Evolutionary conservation across 768 basidiomycete species (phyloP), one percentile per base, ranked within the genome.

Genomic region (Amanita rubescens): DNA sequence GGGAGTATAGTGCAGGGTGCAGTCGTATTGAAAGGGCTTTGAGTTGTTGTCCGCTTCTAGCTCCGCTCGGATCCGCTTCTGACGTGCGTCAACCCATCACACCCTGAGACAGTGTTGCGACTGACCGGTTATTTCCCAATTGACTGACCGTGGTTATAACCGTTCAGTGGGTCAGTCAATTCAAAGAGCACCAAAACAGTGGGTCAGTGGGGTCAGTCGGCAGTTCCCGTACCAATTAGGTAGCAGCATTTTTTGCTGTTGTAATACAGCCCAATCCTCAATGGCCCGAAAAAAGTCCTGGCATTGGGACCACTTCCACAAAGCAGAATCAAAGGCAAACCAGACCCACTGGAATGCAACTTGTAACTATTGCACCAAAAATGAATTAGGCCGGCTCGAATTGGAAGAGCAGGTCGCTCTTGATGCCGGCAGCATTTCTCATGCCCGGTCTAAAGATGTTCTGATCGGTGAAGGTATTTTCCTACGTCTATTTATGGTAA

Each of bases 291-390:
- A 24, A 30, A 30, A 41, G 15, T 32, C 34, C 39, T 54, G 52
- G 52, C 39, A 53, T 25, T 57, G 42, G 52, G 39, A 49, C 37
- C 44, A 54, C 44, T 57, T 54, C 17, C 43, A 57, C 35, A 48
- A 55, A 37, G 49, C 45, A 17, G 44, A 37, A 25, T 34, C 54
- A 19, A 57, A 55, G 45, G 48, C 49, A 34, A 57, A 55, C 44
- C 54, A 48, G 12, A 51, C 53, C 17, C 30, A 51, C 22, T 57
- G 35, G 24, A 44, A 49, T 39, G 53, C 57, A 6, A 19, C 35
- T 12, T 57, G 49, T 25, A 57, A 54, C 27, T 51, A 15, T 50
- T 57, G 53, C 42, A 54, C 53, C n/a, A 30, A 30, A 19, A 35
- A 43, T 43, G 42, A 27, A 43, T 19, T 11, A 33, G 54, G 34